Evolutionary conservation across 768 basidiomycete species (phyloP), one percentile per base, ranked within the genome.

Genomic region (Kwoniella dendrophila): DNA sequence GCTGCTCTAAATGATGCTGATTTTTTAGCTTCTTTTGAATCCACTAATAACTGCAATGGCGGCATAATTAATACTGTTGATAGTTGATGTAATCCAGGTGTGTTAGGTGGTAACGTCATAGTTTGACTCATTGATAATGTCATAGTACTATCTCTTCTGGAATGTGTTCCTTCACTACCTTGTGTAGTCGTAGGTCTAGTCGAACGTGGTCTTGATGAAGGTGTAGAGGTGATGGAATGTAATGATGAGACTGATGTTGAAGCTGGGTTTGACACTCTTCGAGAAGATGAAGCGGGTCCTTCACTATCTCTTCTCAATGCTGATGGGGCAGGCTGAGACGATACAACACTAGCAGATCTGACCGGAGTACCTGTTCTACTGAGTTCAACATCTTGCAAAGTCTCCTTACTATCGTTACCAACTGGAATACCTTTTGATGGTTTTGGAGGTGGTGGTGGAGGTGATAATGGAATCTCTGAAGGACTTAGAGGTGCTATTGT

Each of bases 21-120:
- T 33, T 89, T 86, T 66, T 87, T 91, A 14, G 92, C 92, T 74
- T 95, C 93, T 74, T 88, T 90, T 0, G 93, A 95, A 12, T 88
- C 82, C 36, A 88, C 85, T 74, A 96, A 93, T 7, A 86, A 86
- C 74, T 95, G 90, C 62, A 96, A 80, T 3, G 93, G 92, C 12
- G 90, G 88, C 4, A 88, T 77, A 53, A 79, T 75, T 48, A 77
- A 64, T 20, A 75, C 77, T 2, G 74, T 64, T 2, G 77, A 79
- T 1, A 79, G 65, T 50, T 75, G 73, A 16, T 67, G 68, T 29
- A 56, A 67, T 30, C 62, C 65, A 5, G 63, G 59, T 26, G 64
- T 56, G 55, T 58, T 56, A 32, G 57, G 26, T 26, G 56, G 56
- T 36, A 58, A 20, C 10, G 62, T 33, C 33, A 57, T 47, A 18